These are phyloP conservation scores for Arthrinium phaeospermum DNA, from an alignment of 2,329 filamentous ascomycete genomes.

Conservation along the genomic window DNA sequence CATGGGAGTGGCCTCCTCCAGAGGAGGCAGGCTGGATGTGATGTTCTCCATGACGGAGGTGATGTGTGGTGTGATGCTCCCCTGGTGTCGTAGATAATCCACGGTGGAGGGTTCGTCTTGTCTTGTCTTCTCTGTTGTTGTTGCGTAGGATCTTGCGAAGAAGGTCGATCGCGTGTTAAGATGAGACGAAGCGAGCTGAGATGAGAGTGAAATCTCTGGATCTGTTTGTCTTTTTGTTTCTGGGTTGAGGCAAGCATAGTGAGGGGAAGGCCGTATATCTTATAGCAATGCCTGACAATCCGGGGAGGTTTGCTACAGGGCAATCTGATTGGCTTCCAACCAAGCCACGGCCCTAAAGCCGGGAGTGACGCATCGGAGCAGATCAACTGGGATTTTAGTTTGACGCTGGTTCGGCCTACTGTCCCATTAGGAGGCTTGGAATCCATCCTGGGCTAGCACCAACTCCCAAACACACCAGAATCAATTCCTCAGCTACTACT, in stretches of 20 bases:
- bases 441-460: background rate
- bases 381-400: background rate
- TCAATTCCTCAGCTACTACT: background rate
- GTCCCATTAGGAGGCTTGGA: background rate
- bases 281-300: background rate
- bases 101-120: background rate
- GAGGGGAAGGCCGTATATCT: background rate
- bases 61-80: background rate
- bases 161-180: background rate
- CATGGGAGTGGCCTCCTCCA: slow-evolving; percentile 7
- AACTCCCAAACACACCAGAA: background rate
- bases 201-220: background rate
- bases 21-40: background rate
- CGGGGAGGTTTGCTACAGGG: background rate
- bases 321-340: background rate
- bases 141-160: background rate
- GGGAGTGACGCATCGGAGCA: slow-evolving; percentile 11
- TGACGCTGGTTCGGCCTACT: background rate
- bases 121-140: background rate
- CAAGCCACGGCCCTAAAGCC: background rate
- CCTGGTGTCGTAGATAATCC: background rate
- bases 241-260: background rate
- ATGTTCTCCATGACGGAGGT: slow-evolving; percentile 9
- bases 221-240: background rate
- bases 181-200: background rate